Conservation (phyloP, 495 filamentous ascomycete species). For the Annulohypoxylon maeteangense region DNA sequence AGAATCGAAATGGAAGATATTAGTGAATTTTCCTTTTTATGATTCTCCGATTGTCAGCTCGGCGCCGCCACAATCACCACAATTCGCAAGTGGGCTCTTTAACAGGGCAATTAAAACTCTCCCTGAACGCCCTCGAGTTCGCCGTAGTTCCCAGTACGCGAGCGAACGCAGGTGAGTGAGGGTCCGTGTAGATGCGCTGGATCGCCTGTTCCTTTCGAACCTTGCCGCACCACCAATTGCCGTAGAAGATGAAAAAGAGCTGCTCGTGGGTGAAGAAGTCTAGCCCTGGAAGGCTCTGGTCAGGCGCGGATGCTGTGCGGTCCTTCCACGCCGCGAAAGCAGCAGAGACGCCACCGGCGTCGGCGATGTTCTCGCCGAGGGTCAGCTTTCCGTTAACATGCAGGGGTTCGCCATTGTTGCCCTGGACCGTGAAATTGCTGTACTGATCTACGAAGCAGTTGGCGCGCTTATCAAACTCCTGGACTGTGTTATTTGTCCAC, state of each 20-base stretch:
- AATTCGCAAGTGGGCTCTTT: constrained; percentile 76
- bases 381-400: constrained; percentile 76
- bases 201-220: constrained; percentile 65
- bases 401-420: constrained; percentile 63
- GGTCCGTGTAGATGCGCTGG: constrained; percentile 68
- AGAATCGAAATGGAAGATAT: constrained; percentile 27
- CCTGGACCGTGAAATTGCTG: constrained; percentile 68
- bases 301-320: constrained; percentile 59
- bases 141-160: constrained; percentile 72
- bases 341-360: constrained; percentile 75
- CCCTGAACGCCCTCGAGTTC: constrained; percentile 74
- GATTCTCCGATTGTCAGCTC: not conserved
- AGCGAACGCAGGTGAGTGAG: constrained; percentile 70
- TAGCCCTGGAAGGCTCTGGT: constrained; percentile 71
- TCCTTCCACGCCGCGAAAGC: constrained; percentile 75
- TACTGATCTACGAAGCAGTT: constrained; percentile 80
- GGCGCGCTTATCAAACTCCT: constrained; percentile 69
- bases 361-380: constrained; percentile 80
- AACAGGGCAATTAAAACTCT: constrained; percentile 71
- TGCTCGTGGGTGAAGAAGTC: constrained; percentile 74
- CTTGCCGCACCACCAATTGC: constrained; percentile 76
- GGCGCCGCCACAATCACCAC: constrained; percentile 58
- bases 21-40: constrained; percentile 22
- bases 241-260: constrained; percentile 76
- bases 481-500: constrained; percentile 74